Conservation (phyloP, 2,329 filamentous ascomycete genomes). For the Mycocentrospora acerina region DNA sequence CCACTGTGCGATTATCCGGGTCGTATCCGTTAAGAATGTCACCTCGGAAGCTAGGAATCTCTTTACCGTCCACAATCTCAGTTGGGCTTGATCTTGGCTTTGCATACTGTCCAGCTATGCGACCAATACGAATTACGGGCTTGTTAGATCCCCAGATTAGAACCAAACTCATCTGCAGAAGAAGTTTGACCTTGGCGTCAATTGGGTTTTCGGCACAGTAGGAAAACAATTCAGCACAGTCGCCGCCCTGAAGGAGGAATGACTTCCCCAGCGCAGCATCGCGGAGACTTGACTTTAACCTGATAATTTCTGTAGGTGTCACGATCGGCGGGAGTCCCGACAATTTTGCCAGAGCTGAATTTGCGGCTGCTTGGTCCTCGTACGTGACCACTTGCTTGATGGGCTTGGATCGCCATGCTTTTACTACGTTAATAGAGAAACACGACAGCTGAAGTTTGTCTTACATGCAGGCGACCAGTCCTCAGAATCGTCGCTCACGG, state of each 20-base stretch:
- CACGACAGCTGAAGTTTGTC: not conserved
- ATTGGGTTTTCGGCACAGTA: conserved; percentile 90
- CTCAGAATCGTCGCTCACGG: conserved; percentile 6
- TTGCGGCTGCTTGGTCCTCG: conserved; percentile 61
- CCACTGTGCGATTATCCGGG: conserved; percentile 72
- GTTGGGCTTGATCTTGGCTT: conserved; percentile 90
- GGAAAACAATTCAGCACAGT: conserved; percentile 96
- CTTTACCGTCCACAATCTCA: conserved; percentile 75
- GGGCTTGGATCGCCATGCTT: conserved; percentile 74
- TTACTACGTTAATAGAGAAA: conserved; percentile 10
- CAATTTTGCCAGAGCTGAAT: conserved; percentile 65
- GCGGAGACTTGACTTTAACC: conserved; percentile 73
- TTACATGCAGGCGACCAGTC: conserved; percentile 46
- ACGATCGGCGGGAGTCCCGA: conserved; percentile 73
- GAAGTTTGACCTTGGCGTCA: conserved; percentile 93
- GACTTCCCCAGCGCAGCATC: conserved; percentile 89
- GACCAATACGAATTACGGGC: conserved; percentile 87
- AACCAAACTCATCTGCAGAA: conserved; percentile 95
- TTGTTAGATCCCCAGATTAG: conserved; percentile 84
- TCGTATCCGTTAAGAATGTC: conserved; percentile 93
- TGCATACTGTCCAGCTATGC: conserved; percentile 97
- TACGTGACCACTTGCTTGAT: conserved; percentile 77
- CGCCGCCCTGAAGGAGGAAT: conserved; percentile 92
- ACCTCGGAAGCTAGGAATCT: conserved; percentile 87
- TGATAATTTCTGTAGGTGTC: conserved; percentile 76